These are phyloP conservation scores for Russula ochroleuca DNA, from an alignment of 768 basidiomycete genomes.

Conservation along the genomic window DNA sequence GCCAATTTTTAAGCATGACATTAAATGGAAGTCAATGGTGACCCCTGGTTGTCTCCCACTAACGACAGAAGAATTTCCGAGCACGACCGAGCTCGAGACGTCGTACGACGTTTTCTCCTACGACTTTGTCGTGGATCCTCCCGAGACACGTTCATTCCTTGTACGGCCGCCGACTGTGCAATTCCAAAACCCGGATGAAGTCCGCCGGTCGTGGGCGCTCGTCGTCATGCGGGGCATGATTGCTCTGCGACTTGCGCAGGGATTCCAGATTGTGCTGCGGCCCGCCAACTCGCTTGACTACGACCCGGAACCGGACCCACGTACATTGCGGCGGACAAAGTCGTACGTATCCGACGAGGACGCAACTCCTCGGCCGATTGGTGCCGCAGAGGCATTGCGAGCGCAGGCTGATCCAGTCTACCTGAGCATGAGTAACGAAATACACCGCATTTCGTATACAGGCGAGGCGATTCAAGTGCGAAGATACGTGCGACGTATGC, in stretches of 20 bases:
- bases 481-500: constrained; percentile 74
- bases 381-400: constrained; percentile 61
- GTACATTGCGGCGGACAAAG: constrained; percentile 45
- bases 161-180: constrained; percentile 57
- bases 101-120: constrained; percentile 82
- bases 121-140: constrained; percentile 79
- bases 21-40: constrained; percentile 88
- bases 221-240: constrained; percentile 91
- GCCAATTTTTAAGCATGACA: constrained; percentile 70
- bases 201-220: constrained; percentile 67
- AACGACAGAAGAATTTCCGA: constrained; percentile 85
- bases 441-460: constrained; percentile 87
- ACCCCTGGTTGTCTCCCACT: constrained; percentile 87
- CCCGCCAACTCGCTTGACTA: constrained; percentile 33
- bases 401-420: constrained; percentile 71
- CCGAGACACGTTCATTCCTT: constrained; percentile 83
- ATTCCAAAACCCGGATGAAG: constrained; percentile 49
- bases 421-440: constrained; percentile 92
- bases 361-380: constrained; percentile 49
- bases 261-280: constrained; percentile 86
- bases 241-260: constrained; percentile 85
- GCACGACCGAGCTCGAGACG: constrained; percentile 64
- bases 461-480: constrained; percentile 88
- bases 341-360: constrained; percentile 57
- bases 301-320: constrained; percentile 35